Evolutionary conservation across 2,329 filamentous ascomycete genomes (phyloP).

Genomic region (Penicillium sp.): DNA sequence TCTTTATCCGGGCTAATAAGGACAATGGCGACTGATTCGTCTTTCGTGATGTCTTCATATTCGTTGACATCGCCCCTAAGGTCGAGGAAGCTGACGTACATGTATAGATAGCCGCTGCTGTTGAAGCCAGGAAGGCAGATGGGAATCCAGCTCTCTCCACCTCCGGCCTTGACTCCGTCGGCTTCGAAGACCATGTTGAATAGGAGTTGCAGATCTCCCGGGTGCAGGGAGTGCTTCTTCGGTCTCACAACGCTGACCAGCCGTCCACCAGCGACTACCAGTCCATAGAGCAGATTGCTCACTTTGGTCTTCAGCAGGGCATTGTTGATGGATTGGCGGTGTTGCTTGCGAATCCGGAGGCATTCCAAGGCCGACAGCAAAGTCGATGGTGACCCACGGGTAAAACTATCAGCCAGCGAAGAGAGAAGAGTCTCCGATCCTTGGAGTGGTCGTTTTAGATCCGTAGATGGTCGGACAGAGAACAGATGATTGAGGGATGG

Average conservation of each 20-base stretch:
- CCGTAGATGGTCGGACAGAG: constrained; percentile 85
- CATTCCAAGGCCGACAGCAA: constrained; percentile 90
- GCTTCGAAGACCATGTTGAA: constrained; percentile 99
- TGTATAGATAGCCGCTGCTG: constrained; percentile 93
- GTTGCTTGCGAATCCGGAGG: constrained; percentile 83
- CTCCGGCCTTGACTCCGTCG: constrained; percentile 83
- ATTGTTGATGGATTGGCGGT: constrained; percentile 82
- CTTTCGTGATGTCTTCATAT: constrained; percentile 47
- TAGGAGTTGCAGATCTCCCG: constrained; percentile 90
- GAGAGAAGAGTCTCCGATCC: constrained; percentile 90
- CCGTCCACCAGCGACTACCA: constrained; percentile 87
- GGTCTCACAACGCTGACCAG: constrained; percentile 94
- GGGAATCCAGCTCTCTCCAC: constrained; percentile 97
- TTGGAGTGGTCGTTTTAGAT: constrained; percentile 83
- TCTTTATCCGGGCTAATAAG: constrained; percentile 92
- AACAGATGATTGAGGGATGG: constrained; percentile 86
- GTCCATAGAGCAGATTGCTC: constrained; percentile 80
- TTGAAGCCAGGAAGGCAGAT: constrained; percentile 96
- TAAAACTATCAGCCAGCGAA: constrained; percentile 91
- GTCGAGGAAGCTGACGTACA: constrained; percentile 97
- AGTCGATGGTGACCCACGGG: constrained; percentile 83
- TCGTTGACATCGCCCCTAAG: constrained; percentile 51
- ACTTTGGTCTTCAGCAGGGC: constrained; percentile 76
- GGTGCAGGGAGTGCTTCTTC: constrained; percentile 91
- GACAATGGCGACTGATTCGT: constrained; percentile 82